Conservation (phyloP, 1,139 yeast genomes). For the Yamadazyma dushanensis region DNA sequence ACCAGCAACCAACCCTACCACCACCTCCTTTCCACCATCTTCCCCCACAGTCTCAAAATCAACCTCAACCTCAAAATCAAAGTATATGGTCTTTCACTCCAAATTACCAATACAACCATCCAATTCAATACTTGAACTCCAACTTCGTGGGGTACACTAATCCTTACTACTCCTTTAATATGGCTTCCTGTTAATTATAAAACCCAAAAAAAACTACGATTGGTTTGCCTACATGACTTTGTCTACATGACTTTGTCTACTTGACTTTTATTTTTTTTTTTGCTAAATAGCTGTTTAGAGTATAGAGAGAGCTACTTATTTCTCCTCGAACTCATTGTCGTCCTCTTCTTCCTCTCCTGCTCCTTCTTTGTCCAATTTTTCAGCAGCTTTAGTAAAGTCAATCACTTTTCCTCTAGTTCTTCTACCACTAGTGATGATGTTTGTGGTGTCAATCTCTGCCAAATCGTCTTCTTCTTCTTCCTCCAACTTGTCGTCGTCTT, state of each 20-base stretch:
- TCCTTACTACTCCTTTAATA: conserved; percentile 37
- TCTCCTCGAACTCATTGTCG: conserved; percentile 36
- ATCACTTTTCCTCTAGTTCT: conserved; percentile 90
- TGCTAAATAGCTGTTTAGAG: conserved; percentile 9
- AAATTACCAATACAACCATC: conserved; percentile 19
- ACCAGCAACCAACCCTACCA: background rate
- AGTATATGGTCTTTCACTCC: conserved; percentile 27
- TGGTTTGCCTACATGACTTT: background rate
- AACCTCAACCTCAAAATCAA: conserved; percentile 3
- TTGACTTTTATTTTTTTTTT: conserved; percentile 12
- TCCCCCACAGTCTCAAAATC: conserved; percentile 7
- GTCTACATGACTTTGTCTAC: conserved; percentile 1
- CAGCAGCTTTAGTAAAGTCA: conserved; percentile 85
- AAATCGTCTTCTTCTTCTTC: conserved; percentile 77
- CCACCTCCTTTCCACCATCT: conserved; percentile 1
- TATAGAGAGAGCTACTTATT: conserved; percentile 6
- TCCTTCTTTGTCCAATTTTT: conserved; percentile 58
- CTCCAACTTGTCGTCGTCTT: conserved; percentile 50
- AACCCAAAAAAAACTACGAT: conserved; percentile 1
- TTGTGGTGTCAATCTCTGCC: conserved; percentile 79
- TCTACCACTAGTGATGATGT: conserved; percentile 80
- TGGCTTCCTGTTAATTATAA: conserved; percentile 32
- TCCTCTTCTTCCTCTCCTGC: conserved; percentile 49
- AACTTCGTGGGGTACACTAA: conserved; percentile 40
- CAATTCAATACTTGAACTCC: conserved; percentile 17